Evolutionary conservation across 495 filamentous ascomycete genomes (phyloP).

Genomic region (Penicillium paradoxum): DNA sequence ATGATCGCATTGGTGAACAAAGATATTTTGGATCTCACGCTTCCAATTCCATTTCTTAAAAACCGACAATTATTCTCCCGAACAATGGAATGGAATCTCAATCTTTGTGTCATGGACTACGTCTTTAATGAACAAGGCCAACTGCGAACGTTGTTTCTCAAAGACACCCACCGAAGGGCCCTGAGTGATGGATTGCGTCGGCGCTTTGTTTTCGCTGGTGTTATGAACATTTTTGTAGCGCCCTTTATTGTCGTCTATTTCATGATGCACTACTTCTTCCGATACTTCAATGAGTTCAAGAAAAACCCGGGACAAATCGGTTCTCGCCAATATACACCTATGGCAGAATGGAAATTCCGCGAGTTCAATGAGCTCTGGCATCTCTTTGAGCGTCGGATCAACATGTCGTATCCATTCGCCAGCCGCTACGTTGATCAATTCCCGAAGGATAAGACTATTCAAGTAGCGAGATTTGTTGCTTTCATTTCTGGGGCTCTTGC

Average conservation of each 20-base stretch:
- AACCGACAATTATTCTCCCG: constrained; percentile 74
- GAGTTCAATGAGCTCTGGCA: constrained; percentile 97
- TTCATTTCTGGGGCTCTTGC: constrained; percentile 83
- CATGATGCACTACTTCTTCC: constrained; percentile 81
- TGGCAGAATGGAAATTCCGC: constrained; percentile 96
- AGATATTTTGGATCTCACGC: constrained; percentile 79
- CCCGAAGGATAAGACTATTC: constrained; percentile 86
- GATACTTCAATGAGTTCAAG: constrained; percentile 92
- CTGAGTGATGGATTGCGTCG: constrained; percentile 70
- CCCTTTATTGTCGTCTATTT: constrained; percentile 81
- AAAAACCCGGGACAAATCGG: constrained; percentile 81
- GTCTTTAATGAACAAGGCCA: constrained; percentile 87
- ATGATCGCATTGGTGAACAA: constrained; percentile 96
- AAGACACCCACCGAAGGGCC: constrained; percentile 69
- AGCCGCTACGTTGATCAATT: constrained; percentile 93
- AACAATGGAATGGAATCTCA: constrained; percentile 83
- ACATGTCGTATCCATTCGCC: constrained; percentile 94
- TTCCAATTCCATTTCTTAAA: constrained; percentile 77
- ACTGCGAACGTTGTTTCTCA: constrained; percentile 75
- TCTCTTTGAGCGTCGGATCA: constrained; percentile 78
- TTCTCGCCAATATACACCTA: constrained; percentile 81
- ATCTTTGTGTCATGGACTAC: constrained; percentile 84
- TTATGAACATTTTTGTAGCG: constrained; percentile 80
- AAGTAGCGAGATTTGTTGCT: constrained; percentile 73
- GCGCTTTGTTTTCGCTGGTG: constrained; percentile 73